A percentile compares a stretch with the other conserved stretches of the same genome.
These are phyloP conservation scores for Aeschynomene evenia DNA, from an alignment of 306 rosid species.

Conservation along the genomic window DNA sequence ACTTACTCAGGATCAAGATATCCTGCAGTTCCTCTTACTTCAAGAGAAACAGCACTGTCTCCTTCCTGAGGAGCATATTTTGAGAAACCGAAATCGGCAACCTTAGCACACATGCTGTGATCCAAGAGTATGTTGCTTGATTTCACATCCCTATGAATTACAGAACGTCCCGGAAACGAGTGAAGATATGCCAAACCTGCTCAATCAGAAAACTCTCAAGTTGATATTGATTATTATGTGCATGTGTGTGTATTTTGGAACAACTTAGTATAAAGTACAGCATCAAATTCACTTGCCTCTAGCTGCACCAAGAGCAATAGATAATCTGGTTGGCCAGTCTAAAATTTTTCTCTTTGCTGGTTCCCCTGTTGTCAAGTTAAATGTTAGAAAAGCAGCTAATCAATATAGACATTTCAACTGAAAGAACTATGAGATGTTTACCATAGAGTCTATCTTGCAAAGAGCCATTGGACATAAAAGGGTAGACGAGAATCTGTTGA, in stretches of 20 bases:
- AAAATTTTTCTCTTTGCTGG: constrained; percentile 71
- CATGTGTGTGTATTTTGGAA: not conserved
- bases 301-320: constrained; percentile 93
- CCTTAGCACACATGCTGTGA: constrained; percentile 93
- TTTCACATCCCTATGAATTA: constrained; percentile 90
- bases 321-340: constrained; percentile 96
- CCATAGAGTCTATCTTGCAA: constrained; percentile 91
- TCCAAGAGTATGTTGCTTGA: constrained; percentile 95
- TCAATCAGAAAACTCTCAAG: constrained; percentile 17
- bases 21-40: constrained; percentile 96
- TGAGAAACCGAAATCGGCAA: constrained; percentile 94
- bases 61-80: constrained; percentile 97
- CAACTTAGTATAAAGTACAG: not conserved
- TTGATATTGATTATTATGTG: not conserved
- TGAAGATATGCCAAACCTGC: constrained; percentile 87
- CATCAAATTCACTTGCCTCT: constrained; percentile 65
- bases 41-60: constrained; percentile 85
- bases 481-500: constrained; percentile 92
- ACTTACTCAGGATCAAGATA: constrained; percentile 92
- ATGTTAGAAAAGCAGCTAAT: constrained; percentile 23
- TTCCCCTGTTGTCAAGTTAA: constrained; percentile 59
- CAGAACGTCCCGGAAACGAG: constrained; percentile 64
- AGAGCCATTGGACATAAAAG: constrained; percentile 94
- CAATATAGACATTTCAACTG: constrained; percentile 16
- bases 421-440: constrained; percentile 40